Evolutionary conservation across 2,329 filamentous ascomycete genomes (phyloP), one percentile per base, ranked within the genome.

Genomic region (Hymenoscyphus salicellus): DNA sequence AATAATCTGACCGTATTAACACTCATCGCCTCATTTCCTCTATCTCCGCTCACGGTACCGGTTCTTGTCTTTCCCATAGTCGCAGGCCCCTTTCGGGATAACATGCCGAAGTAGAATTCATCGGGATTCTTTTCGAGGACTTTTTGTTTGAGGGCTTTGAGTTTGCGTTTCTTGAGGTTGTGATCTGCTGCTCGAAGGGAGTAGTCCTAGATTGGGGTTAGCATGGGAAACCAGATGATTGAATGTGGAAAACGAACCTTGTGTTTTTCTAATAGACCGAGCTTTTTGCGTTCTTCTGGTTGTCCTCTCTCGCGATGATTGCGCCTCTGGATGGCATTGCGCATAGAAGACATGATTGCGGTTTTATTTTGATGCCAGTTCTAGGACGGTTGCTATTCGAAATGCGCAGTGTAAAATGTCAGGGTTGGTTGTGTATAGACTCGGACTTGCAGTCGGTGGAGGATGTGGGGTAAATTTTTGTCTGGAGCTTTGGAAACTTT

Each of bases 241-340:
- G 55, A 26, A 43, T 28, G 32, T 63, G 63, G 58, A 56, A 52
- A 32, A 68, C 75, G 52, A 74, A 89, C 89, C 81, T 97, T 97
- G 84, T 95, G 91, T 81, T 99, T 98, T 78, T 98, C 95, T 67
- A 98, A 88, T 26, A 98, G 85, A 69, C 95, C 95, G 79, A 93
- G 92, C 81, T 92, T 92, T 70, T 89, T 82, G 61, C 95, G 91
- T 75, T 93, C 91, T 68, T 86, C 79, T 49, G 93, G 91, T 78
- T 98, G 95, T 41, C 91, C 91, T 72, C 95, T 89, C 83, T 98
- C 95, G 72, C 89, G 86, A 79, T 98, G 94, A 71, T 92, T 89
- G 75, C 92, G 92, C 78, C 92, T 86, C 72, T 92, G 86, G 66
- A 93, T 85, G 76, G 84, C 82, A 74, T 87, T 87, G 68, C 84